Evolutionary conservation across 2,329 filamentous ascomycete genomes (phyloP).

Genomic region (Colletotrichum eremochloae): DNA sequence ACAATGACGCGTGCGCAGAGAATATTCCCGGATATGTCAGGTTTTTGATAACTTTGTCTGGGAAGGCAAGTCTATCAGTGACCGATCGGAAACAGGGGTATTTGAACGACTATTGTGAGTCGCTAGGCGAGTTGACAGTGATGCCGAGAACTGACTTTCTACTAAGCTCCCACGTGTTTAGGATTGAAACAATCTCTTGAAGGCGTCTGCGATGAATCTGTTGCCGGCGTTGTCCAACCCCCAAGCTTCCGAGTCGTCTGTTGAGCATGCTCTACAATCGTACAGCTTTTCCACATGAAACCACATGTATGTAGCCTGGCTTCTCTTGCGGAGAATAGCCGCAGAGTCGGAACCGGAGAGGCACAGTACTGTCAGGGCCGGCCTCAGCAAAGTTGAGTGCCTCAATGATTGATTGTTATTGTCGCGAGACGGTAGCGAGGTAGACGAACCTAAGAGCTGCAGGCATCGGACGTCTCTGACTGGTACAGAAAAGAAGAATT

Average conservation of each 20-base stretch:
- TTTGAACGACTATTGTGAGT: conserved; percentile 54
- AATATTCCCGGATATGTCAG: conserved; percentile 47
- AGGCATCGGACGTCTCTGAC: background rate
- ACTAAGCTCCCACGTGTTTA: conserved; percentile 51
- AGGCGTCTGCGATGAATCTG: background rate
- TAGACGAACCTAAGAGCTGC: background rate
- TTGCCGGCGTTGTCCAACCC: background rate
- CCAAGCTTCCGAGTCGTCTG: background rate
- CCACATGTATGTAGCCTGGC: background rate
- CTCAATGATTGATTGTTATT: no score
- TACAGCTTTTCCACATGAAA: background rate
- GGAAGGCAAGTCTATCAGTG: conserved; percentile 48
- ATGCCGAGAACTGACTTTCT: conserved; percentile 53
- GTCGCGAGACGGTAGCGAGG: background rate
- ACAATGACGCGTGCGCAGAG: conserved; percentile 41
- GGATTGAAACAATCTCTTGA: conserved; percentile 44
- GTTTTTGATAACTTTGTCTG: conserved; percentile 48
- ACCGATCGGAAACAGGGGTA: conserved; percentile 48
- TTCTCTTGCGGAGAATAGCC: background rate
- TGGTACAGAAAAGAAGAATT: background rate
- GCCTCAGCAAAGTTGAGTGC: no score
- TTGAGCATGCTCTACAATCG: background rate
- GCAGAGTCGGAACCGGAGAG: background rate
- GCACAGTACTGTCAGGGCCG: background rate
- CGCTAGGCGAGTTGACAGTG: conserved; percentile 54